Conservation (phyloP, 257 asterid genomes). For the Solanum appendiculatum region DNA sequence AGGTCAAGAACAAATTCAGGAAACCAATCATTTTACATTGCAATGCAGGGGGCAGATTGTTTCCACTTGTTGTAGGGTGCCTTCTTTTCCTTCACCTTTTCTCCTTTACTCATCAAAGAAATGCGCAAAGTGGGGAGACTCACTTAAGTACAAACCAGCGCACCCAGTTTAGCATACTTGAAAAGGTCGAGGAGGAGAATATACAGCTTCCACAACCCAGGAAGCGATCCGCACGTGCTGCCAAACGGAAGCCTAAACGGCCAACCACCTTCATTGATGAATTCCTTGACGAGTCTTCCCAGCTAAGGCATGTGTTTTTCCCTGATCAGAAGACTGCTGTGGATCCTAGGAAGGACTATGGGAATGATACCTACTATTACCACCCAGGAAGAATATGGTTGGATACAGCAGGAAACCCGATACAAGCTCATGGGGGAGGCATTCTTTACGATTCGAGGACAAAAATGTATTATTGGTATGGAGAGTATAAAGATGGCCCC, state of each 20-base stretch:
- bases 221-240: constrained; percentile 77
- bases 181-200: constrained; percentile 70
- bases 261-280: constrained; percentile 64
- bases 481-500: constrained; percentile 95
- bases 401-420: constrained; percentile 88
- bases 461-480: constrained; percentile 84
- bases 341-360: constrained; percentile 45
- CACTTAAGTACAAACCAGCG: constrained; percentile 12
- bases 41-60: constrained; percentile 78
- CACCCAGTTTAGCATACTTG: constrained; percentile 44
- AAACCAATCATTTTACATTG: constrained; percentile 61
- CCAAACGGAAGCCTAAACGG: constrained; percentile 70
- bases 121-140: constrained; percentile 15
- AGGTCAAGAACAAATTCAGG: constrained; percentile 57
- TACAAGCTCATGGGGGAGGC: constrained; percentile 98
- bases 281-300: constrained; percentile 84
- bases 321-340: constrained; percentile 49
- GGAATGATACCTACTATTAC: constrained; percentile 43
- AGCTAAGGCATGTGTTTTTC: constrained; percentile 63
- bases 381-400: constrained; percentile 84
- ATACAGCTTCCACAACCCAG: constrained; percentile 69
- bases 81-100: constrained; percentile 52
- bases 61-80: constrained; percentile 32
- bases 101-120: constrained; percentile 32
- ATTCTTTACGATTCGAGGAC: constrained; percentile 58